Evolutionary conservation across 2,329 filamentous ascomycete species (phyloP), one percentile per base, ranked within the genome.

Genomic region (Fusarium sp.): DNA sequence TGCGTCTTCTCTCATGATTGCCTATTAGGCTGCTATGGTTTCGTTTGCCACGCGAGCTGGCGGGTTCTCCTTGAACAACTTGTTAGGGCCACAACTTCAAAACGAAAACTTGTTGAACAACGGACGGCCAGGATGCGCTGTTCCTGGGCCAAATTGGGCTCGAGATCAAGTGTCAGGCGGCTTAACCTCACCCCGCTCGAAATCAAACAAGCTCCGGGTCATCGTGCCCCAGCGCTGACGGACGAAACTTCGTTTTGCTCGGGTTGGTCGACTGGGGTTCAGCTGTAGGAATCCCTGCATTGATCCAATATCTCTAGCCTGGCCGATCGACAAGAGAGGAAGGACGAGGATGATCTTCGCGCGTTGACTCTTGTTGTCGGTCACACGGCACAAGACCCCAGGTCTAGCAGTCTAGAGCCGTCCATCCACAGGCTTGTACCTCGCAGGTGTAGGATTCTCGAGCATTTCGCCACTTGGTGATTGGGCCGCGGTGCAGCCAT

Each of bases 121-220:
- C 31, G 29, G 36, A n/a, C 25, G 20, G 6, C 20, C 29, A 36
- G 45, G 13, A 40, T 25, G 22, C 35, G 9, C 18, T 58, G 36
- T 11, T 25, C 29, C 29, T 38, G 61, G 36, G 64, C 58, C 22
- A 67, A 68, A 73, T 65, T 29, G 72, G 70, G 38, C 47, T 76
- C 22, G 40, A 74, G 59, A 65, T 64, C 66, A 70, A 75, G 40
- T 63, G 75, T 78, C 72, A 78, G 77, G 74, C 74, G 77, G 77
- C 54, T 25, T 45, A 79, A 78, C 67, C 74, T 73, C 69, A 18
- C 42, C 65, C 72, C 72, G 75, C 18, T 69, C 54, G 27, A 70
- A 35, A 52, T 50, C 22, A n/a, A 57, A 38, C 20, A 22, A 65
- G 47, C 57, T 35, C 60, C 62, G 42, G 63, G 56, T 57, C 70